Evolutionary conservation across 2,329 filamentous ascomycete species (phyloP).

Genomic region (Diaporthe humulicola): DNA sequence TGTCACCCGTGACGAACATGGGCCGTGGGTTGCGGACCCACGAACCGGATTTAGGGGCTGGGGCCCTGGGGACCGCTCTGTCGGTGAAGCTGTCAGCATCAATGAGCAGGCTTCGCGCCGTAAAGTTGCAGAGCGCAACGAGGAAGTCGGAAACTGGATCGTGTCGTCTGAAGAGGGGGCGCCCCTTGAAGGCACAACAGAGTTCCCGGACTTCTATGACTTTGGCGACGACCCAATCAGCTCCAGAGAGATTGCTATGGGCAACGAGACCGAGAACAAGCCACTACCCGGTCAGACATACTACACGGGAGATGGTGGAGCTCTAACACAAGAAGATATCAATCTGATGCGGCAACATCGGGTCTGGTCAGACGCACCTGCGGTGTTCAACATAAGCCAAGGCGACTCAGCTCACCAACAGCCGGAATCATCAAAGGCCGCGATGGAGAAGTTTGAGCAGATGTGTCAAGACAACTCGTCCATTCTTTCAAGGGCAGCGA

Average conservation of each 20-base stretch:
- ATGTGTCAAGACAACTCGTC: constrained; percentile 70
- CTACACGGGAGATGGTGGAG: constrained; percentile 55
- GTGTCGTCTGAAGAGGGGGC: constrained; percentile 45
- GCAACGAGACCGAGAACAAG: constrained; percentile 64
- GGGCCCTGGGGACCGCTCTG: constrained; percentile 59
- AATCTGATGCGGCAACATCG: constrained; percentile 63
- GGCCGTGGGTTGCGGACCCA: constrained; percentile 56
- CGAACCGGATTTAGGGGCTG: constrained; percentile 60
- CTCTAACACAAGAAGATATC: constrained; percentile 60
- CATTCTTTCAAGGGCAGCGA: constrained; percentile 73
- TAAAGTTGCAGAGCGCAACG: constrained; percentile 60
- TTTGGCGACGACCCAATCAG: constrained; percentile 53
- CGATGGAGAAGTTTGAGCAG: constrained; percentile 65
- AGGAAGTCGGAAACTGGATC: constrained; percentile 66
- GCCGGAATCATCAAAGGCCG: constrained; percentile 65
- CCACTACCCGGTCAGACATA: constrained; percentile 64
- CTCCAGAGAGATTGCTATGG: constrained; percentile 58
- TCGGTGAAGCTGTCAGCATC: constrained; percentile 59
- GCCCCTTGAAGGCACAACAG: constrained; percentile 44
- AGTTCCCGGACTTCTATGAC: constrained; percentile 36
- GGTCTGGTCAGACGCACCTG: constrained; percentile 64
- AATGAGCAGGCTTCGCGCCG: constrained; percentile 62
- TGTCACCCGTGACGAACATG: constrained; percentile 55
- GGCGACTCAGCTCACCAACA: constrained; percentile 54
- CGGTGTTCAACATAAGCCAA: constrained; percentile 59